These are phyloP conservation scores for Diaporthe helianthi DNA, from an alignment of 2,329 filamentous ascomycete species.

Conservation along the genomic window DNA sequence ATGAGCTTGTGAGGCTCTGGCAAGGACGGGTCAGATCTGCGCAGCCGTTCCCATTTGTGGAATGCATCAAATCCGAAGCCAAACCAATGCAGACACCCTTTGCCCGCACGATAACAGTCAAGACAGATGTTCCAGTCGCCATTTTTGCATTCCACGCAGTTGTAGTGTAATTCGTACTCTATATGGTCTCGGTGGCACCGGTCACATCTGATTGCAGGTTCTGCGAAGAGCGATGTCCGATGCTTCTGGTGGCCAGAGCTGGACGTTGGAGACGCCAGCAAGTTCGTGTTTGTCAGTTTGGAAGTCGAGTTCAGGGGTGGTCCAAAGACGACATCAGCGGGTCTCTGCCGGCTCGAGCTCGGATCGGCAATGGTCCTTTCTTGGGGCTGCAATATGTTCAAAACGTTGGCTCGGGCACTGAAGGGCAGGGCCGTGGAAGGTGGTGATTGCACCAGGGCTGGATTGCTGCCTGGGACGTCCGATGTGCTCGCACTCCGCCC, in stretches of 20 bases:
- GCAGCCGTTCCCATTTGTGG: conserved; percentile 67
- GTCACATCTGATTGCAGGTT: conserved; percentile 78
- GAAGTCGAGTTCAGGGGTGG: conserved; percentile 31
- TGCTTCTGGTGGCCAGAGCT: conserved; percentile 48
- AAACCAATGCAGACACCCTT: conserved; percentile 86
- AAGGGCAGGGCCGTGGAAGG: conserved; percentile 45
- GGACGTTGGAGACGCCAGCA: conserved; percentile 23
- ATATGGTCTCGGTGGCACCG: conserved; percentile 75
- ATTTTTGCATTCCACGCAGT: conserved; percentile 73
- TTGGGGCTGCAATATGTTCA: conserved; percentile 35
- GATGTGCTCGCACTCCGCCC: conserved; percentile 46
- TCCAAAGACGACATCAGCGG: conserved; percentile 39
- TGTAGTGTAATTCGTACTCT: conserved; percentile 86
- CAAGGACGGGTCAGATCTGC: conserved; percentile 48
- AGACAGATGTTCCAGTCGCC: conserved; percentile 83
- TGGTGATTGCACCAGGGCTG: conserved; percentile 38
- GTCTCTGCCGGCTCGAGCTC: conserved; percentile 33
- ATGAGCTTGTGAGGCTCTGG: conserved; percentile 65
- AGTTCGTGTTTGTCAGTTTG: neutral
- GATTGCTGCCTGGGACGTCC: conserved; percentile 30
- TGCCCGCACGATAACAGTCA: conserved; percentile 77
- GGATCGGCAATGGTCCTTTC: conserved; percentile 29
- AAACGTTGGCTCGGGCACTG: conserved; percentile 42
- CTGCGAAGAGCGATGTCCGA: conserved; percentile 63
- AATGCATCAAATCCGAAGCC: conserved; percentile 81